phyloP scores from a whole-genome alignment of 2,329 filamentous ascomycete genomes.

The Trichoderma gracile region DNA sequence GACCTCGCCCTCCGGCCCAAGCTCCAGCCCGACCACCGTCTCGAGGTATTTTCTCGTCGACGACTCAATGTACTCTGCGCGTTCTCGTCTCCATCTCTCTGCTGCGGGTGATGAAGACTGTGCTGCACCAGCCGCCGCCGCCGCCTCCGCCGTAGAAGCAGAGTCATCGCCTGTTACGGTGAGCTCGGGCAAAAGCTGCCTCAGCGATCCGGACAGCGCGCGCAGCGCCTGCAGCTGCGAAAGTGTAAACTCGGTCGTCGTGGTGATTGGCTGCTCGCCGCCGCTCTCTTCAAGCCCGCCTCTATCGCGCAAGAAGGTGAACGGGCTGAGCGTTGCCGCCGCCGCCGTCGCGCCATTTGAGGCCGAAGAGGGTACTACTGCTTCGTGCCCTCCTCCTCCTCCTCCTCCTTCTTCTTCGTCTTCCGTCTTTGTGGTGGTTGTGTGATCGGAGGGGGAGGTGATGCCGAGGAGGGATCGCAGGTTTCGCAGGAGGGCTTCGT shows the following conservation, averaged over 20 bases:
- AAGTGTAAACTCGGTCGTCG: conserved; percentile 75
- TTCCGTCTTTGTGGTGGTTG: conserved; percentile 21
- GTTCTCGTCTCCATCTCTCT: conserved; percentile 64
- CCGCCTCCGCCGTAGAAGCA: conserved; percentile 36
- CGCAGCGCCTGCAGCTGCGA: conserved; percentile 81
- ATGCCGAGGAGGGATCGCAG: conserved; percentile 52
- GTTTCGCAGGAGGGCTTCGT: conserved; percentile 67
- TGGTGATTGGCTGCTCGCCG: conserved; percentile 60
- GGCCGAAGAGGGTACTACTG: neutral
- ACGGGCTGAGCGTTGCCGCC: conserved; percentile 32
- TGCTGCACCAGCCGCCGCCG: conserved; percentile 17
- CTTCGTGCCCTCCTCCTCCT: neutral
- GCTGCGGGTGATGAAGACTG: conserved; percentile 35
- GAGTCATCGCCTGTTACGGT: conserved; percentile 34
- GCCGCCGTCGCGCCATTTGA: conserved; percentile 26
- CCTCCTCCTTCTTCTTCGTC: conserved; percentile 4
- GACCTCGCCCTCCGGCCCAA: conserved; percentile 61
- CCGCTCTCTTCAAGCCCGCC: conserved; percentile 54
- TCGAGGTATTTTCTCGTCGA: conserved; percentile 78
- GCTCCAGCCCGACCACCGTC: conserved; percentile 64
- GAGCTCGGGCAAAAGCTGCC: conserved; percentile 66
- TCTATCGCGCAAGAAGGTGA: conserved; percentile 60
- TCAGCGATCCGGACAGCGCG: conserved; percentile 60
- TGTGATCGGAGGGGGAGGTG: conserved; percentile 27
- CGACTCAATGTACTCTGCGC: conserved; percentile 80